phyloP scores from a whole-genome alignment of 179 eudicot species.

The Heliamphora pulchella region DNA sequence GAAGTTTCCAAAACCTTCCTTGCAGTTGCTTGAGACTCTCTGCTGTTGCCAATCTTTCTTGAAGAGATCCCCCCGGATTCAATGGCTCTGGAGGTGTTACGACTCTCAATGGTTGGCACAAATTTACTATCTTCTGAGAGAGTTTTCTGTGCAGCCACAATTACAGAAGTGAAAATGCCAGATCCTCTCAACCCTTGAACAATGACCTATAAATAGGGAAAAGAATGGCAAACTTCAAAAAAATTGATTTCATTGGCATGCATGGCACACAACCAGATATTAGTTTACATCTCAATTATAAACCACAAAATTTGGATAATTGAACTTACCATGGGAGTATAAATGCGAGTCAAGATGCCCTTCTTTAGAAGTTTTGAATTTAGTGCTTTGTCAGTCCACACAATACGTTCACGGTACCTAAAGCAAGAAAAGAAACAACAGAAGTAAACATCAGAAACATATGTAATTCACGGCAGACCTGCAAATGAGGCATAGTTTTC shows the following conservation, averaged over 20 bases:
- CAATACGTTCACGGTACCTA: constrained; percentile 73
- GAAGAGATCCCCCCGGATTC: constrained; percentile 24
- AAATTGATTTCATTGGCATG: not conserved
- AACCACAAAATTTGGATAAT: not conserved
- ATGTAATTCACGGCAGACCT: not conserved
- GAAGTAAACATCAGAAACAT: not conserved
- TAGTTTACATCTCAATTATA: not conserved
- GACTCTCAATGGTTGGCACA: constrained; percentile 31
- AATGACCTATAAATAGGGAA: constrained; percentile 36
- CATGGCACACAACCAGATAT: not conserved
- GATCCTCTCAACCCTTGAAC: constrained; percentile 73
- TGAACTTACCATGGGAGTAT: constrained; percentile 66
- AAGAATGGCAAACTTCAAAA: not conserved
- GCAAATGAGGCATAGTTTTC: too few relatives aligned
- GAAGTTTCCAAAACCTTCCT: constrained; percentile 42
- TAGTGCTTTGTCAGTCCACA: constrained; percentile 46
- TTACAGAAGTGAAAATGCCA: constrained; percentile 49
- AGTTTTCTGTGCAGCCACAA: constrained; percentile 40
- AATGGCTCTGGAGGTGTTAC: constrained; percentile 31
- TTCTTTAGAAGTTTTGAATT: constrained; percentile 41
- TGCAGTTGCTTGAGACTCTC: constrained; percentile 39
- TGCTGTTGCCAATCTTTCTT: constrained; percentile 36
- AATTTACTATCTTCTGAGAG: constrained; percentile 34
- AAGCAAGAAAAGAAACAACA: constrained; percentile 13
- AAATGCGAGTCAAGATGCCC: constrained; percentile 59